Evolutionary conservation across 805 yeast genomes (phyloP), one percentile per base, ranked within the genome.

Genomic region (Lachancea fermentati): DNA sequence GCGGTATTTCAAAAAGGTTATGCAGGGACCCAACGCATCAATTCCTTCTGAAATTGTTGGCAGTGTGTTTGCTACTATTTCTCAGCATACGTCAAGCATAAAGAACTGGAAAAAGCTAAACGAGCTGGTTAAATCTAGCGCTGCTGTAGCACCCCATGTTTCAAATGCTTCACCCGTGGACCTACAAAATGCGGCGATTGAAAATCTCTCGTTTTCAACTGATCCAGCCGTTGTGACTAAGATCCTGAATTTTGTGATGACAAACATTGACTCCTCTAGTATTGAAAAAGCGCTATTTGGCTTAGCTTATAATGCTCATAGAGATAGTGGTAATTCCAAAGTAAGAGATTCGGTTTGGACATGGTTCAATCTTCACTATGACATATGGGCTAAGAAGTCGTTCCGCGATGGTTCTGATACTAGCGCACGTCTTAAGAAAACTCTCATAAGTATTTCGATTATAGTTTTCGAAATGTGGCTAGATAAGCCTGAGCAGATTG

Each of bases 211-310:
- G 0, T 79, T 69, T 50, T 67, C 69, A 16, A 49, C 59, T 8
- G 68, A 70, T 35, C 57, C 55, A 6, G 75, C 73, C 12, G 55
- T 80, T 41, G 66, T 76, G 19, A 63, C 65, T 29, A 76, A 78
- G 51, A 69, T 79, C 0, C 65, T 81, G 46, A 78, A 78, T 46
- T 80, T 72, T 52, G 74, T 81, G 11, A 56, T 62, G 39, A 72
- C 73, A 33, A 81, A 79, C 52, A 71, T 78, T 39, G 82, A 77
- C 47, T 65, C 73, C 6, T 67, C 65, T 19, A 55, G 74, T 51
- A 70, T 79, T 32, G 87, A 79, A 49, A 50, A 74, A 37, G 78
- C 75, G 0, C 58, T 81, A n/a, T 53, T 78, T 28, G 87, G 87
- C 38, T 60, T 71, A 47, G 67, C 62, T 53, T 67, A 63, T 55